phyloP scores from a whole-genome alignment of 148 eudicot species.

The Camellia sinensis region DNA sequence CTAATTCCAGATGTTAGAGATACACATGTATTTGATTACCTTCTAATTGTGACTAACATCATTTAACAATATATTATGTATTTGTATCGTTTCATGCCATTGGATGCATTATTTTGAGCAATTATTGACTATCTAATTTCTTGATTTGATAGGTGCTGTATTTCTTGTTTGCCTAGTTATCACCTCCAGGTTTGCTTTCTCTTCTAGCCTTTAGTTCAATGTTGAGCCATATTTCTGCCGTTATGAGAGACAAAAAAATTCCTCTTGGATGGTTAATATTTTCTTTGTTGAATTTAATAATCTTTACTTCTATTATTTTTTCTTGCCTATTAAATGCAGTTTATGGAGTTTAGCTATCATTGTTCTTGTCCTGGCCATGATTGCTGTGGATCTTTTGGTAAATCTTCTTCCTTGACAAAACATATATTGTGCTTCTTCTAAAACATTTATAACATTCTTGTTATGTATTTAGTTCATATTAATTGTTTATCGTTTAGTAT shows the following conservation, averaged over 20 bases:
- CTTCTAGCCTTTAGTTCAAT: background rate
- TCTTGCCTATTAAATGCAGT: slow-evolving; percentile 42
- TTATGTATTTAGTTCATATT: background rate
- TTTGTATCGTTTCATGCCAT: slow-evolving; percentile 1
- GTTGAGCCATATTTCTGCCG: background rate
- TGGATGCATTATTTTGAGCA: background rate
- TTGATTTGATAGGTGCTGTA: slow-evolving; percentile 56
- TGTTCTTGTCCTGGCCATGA: slow-evolving; percentile 63
- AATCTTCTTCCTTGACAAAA: slow-evolving; percentile 1
- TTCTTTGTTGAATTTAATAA: too few species aligned
- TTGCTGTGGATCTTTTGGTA: slow-evolving; percentile 71
- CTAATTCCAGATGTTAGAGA: background rate
- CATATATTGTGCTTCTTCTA: background rate
- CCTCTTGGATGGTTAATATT: too few species aligned
- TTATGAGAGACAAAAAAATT: background rate
- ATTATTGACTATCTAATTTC: background rate
- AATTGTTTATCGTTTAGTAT: background rate
- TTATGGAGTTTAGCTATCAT: slow-evolving; percentile 64
- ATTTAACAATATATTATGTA: background rate
- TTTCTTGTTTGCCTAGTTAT: slow-evolving; percentile 56
- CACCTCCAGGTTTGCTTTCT: slow-evolving; percentile 49
- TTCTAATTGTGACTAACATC: background rate
- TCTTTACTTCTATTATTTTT: too few species aligned
- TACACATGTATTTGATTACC: background rate
- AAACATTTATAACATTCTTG: background rate